Percentiles rank a stretch among this genome's conserved stretches.
Conservation (phyloP, 2,329 filamentous ascomycete species). For the Amauroascus niger region DNA sequence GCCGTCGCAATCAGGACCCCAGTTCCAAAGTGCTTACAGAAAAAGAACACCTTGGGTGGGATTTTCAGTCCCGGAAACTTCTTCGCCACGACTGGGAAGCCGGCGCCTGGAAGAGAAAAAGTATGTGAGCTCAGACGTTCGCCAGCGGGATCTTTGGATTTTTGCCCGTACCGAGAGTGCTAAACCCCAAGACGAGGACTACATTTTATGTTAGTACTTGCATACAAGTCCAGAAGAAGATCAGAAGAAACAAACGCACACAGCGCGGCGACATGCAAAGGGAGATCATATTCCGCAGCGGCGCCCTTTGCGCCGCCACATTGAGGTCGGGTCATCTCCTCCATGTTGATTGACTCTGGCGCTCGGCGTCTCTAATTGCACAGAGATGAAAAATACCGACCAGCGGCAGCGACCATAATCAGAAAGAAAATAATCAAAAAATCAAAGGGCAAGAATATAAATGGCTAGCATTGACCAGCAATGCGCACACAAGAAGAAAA, state of each 20-base stretch:
- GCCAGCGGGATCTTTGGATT: background rate
- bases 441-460: conserved; percentile 5
- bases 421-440: conserved; percentile 4
- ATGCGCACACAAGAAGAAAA: conserved; percentile 6
- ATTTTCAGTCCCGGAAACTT: conserved; percentile 28
- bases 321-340: conserved; percentile 9
- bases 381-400: conserved; percentile 7
- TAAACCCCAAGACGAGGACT: conserved; percentile 15
- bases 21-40: conserved; percentile 49
- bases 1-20: conserved; percentile 34
- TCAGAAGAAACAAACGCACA: conserved; percentile 11
- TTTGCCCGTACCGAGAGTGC: conserved; percentile 10
- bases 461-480: conserved; percentile 14
- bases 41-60: conserved; percentile 31
- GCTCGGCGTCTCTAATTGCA: background rate
- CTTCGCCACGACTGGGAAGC: conserved; percentile 41
- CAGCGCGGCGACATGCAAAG: conserved; percentile 17
- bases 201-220: background rate
- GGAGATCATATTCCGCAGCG: conserved; percentile 17
- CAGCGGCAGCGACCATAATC: conserved; percentile 8
- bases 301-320: conserved; percentile 12
- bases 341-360: conserved; percentile 12
- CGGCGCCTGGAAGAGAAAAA: conserved; percentile 7
- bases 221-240: background rate
- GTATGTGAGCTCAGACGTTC: background rate